A percentile compares a stretch with the other conserved stretches of the same genome.
These are phyloP conservation scores for Phytophthora tentaculata DNA, from an alignment of 352 stramenopile species.

Conservation along the genomic window DNA sequence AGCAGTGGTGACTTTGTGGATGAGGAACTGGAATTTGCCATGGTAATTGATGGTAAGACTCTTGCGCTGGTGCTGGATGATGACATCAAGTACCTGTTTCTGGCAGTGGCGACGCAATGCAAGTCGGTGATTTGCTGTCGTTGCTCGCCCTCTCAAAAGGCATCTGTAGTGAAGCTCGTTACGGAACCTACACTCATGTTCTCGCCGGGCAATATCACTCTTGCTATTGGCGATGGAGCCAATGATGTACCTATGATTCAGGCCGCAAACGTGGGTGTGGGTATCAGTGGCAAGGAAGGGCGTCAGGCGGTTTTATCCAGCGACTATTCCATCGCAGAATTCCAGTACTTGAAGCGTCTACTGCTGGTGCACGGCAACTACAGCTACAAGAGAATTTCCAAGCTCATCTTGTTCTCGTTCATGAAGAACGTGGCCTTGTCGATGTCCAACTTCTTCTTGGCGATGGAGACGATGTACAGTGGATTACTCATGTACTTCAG, in stretches of 20 bases:
- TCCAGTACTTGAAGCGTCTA: constrained; percentile 82
- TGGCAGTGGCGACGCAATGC: constrained; percentile 87
- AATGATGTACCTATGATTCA: constrained; percentile 92
- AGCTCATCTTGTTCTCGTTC: constrained; percentile 90
- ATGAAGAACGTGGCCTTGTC: constrained; percentile 91
- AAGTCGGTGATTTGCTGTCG: constrained; percentile 91
- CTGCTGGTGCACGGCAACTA: constrained; percentile 90
- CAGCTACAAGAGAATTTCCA: constrained; percentile 92
- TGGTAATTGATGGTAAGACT: constrained; percentile 92
- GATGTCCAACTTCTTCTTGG: constrained; percentile 87
- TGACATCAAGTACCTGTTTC: constrained; percentile 91
- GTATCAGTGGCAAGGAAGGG: constrained; percentile 88
- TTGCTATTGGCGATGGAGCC: constrained; percentile 86
- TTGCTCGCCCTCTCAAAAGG: constrained; percentile 87
- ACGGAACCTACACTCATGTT: constrained; percentile 90
- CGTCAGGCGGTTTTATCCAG: constrained; percentile 86
- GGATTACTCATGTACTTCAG: constrained; percentile 90
- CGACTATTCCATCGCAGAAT: constrained; percentile 87
- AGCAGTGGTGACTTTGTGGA: constrained; percentile 66
- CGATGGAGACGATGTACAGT: constrained; percentile 87
- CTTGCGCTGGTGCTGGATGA: constrained; percentile 83
- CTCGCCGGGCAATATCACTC: constrained; percentile 86
- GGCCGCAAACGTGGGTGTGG: constrained; percentile 84
- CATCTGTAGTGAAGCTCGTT: constrained; percentile 85
- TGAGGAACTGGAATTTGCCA: constrained; percentile 87